Evolutionary conservation across 371 early-diverging fungal genomes (phyloP).

Genomic region (Synchytrium microbalum): DNA sequence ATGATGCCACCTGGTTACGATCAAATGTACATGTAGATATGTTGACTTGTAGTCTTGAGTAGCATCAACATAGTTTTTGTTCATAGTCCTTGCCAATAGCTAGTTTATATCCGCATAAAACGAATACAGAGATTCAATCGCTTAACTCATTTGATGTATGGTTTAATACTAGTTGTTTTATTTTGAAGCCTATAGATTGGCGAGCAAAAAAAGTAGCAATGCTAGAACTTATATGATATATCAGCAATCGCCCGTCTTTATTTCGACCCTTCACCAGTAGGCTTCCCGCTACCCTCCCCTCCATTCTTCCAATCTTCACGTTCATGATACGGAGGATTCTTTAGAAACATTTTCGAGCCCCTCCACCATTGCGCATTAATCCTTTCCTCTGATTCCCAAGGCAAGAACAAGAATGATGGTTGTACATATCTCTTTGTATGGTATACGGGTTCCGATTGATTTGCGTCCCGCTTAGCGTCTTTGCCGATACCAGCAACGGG

Average conservation of each 20-base stretch:
- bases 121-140: too few species aligned
- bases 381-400: slow-evolving; percentile 17
- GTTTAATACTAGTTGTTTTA: too few species aligned
- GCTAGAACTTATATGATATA: too few species aligned
- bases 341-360: slow-evolving; percentile 36
- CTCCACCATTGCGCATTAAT: slow-evolving; percentile 46
- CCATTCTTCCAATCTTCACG: slow-evolving; percentile 10
- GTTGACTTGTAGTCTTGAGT: too few species aligned
- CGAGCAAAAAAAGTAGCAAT: too few species aligned
- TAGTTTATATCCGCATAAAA: too few species aligned
- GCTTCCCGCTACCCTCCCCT: neutral
- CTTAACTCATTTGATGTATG: too few species aligned
- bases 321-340: slow-evolving; percentile 21
- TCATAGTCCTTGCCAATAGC: too few species aligned
- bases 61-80: too few species aligned
- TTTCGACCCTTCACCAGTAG: neutral
- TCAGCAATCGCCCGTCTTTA: too few species aligned
- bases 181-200: too few species aligned
- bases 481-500: slow-evolving; percentile 35
- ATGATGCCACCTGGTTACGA: slow-evolving; percentile 63
- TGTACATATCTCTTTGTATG: slow-evolving; percentile 70
- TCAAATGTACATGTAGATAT: slow-evolving; percentile 54
- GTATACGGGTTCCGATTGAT: slow-evolving; percentile 64
- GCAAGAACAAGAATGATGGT: slow-evolving; percentile 48
- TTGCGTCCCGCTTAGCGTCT: slow-evolving; percentile 22